These are phyloP conservation scores for Leonotis leonurus DNA, from an alignment of 257 asterid genomes.

Conservation along the genomic window DNA sequence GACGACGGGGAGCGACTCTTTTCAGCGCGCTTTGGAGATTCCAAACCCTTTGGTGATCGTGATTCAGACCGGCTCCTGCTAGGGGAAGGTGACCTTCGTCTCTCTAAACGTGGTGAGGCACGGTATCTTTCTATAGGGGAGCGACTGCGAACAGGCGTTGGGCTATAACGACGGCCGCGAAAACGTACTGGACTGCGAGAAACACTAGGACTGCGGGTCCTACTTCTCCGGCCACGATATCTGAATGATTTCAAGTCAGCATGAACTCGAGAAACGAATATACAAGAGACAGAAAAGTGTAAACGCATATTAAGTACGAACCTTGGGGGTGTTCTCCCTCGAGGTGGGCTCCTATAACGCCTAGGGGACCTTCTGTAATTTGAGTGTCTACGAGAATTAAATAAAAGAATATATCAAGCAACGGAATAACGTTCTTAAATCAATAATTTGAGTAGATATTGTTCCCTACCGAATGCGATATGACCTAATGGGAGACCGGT, in stretches of 20 bases:
- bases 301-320: conserved; percentile 16
- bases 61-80: conserved; percentile 66
- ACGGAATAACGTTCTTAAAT: background rate
- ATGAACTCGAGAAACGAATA: background rate
- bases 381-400: conserved; percentile 42
- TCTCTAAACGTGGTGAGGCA: conserved; percentile 43
- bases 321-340: conserved; percentile 96
- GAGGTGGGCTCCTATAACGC: conserved; percentile 92
- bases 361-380: conserved; percentile 89
- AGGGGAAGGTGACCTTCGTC: conserved; percentile 45
- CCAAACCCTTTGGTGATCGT: conserved; percentile 48
- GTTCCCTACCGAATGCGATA: conserved; percentile 69
- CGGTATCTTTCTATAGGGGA: conserved; percentile 54
- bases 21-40: conserved; percentile 40
- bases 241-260: conserved; percentile 40
- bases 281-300: background rate
- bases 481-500: conserved; percentile 76
- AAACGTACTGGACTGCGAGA: conserved; percentile 84
- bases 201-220: conserved; percentile 59
- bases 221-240: conserved; percentile 74
- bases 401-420: background rate
- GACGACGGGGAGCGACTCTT: conserved; percentile 51
- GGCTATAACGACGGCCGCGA: conserved; percentile 65
- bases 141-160: conserved; percentile 56
- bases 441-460: background rate